Percentiles rank a stretch among this genome's conserved stretches.
Evolutionary conservation across 2,329 filamentous ascomycete species (phyloP).

Genomic region (Aspergillus hiratsukae): DNA sequence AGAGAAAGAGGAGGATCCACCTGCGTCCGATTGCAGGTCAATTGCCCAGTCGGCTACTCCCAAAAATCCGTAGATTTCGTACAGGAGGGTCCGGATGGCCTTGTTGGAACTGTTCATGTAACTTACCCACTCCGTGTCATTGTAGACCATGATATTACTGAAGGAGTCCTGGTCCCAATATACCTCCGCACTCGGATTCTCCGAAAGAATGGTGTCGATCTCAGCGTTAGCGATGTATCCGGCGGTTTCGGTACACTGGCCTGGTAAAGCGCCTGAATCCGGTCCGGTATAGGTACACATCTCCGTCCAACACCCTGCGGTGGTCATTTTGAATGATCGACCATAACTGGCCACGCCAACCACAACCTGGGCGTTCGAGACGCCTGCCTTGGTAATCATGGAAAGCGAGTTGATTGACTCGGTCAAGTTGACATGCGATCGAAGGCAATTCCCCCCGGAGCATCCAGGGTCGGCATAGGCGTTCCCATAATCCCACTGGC

Average conservation of each 20-base stretch:
- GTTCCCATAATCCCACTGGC: constrained; percentile 25
- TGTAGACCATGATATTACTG: constrained; percentile 5
- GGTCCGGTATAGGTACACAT: constrained; percentile 30
- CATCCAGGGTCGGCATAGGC: constrained; percentile 19
- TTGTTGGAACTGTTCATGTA: constrained; percentile 5
- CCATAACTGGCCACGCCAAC: constrained; percentile 33
- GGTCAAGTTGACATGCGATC: constrained; percentile 38
- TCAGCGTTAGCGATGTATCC: constrained; percentile 39
- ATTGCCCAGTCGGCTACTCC: background rate
- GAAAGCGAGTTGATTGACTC: constrained; percentile 31
- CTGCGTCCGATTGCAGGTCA: background rate
- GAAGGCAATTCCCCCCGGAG: constrained; percentile 26
- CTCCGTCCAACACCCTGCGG: constrained; percentile 22
- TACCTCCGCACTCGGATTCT: too few relatives aligned
- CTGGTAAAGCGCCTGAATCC: constrained; percentile 24
- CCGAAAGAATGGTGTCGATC: too few relatives aligned
- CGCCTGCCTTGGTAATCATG: constrained; percentile 18
- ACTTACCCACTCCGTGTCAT: constrained; percentile 6
- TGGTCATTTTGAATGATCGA: constrained; percentile 28
- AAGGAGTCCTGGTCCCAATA: too few relatives aligned
- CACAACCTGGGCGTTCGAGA: constrained; percentile 21
- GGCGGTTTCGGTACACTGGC: constrained; percentile 31
- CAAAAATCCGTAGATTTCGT: constrained; percentile 1
- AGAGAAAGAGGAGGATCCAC: background rate
- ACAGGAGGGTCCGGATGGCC: background rate